A percentile compares a stretch with the other conserved stretches of the same genome.
phyloP scores from a whole-genome alignment of 1,284 basidiomycete species.

The Rhodotorula sp. region DNA sequence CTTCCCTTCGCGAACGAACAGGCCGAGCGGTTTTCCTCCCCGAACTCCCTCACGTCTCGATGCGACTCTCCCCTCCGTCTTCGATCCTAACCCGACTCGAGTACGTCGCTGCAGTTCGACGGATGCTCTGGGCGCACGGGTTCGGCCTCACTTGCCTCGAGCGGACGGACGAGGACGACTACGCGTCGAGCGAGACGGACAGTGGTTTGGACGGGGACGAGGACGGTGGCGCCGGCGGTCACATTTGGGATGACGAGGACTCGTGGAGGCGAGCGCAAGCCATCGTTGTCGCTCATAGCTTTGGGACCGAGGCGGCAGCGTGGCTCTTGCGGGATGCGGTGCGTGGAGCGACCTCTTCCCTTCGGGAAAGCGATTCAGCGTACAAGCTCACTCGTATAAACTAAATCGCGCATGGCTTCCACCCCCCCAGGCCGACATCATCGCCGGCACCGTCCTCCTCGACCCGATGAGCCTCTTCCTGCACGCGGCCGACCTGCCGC shows the following conservation, averaged over 20 bases:
- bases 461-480: constrained; percentile 38
- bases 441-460: constrained; percentile 33
- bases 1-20: background rate
- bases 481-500: constrained; percentile 25
- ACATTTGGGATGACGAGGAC: constrained; percentile 1
- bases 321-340: constrained; percentile 38
- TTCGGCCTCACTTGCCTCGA: constrained; percentile 33
- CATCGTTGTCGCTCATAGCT: constrained; percentile 31
- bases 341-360: background rate
- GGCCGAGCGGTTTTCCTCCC: constrained; percentile 38
- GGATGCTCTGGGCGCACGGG: constrained; percentile 38
- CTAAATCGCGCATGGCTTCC: too few relatives aligned
- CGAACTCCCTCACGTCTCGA: constrained; percentile 34
- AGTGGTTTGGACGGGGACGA: background rate
- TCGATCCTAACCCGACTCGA: constrained; percentile 32
- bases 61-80: constrained; percentile 30
- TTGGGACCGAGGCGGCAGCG: constrained; percentile 22
- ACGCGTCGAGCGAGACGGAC: too few relatives aligned
- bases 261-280: constrained; percentile 36
- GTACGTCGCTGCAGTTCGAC: constrained; percentile 29
- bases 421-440: constrained; percentile 24
- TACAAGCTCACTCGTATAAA: too few relatives aligned
- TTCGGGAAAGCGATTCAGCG: too few relatives aligned
- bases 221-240: background rate
- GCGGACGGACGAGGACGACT: constrained; percentile 11